Evolutionary conservation across 352 stramenopile genomes (phyloP), one percentile per base, ranked within the genome.

Genomic region (Phytophthora cryptogea): DNA sequence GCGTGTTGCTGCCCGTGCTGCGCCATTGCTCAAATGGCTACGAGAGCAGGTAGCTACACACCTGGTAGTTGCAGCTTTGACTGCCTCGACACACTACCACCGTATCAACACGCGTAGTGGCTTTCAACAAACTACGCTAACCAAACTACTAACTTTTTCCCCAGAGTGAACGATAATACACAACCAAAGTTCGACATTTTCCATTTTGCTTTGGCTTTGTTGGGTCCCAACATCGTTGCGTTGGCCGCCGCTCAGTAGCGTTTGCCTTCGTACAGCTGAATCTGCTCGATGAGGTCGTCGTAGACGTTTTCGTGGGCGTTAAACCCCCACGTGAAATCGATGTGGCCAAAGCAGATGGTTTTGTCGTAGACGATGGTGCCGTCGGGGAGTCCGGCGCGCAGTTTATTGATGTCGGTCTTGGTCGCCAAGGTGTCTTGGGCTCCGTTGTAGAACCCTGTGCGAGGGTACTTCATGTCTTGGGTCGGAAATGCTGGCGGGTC

Each of bases 21-120:
- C 56, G 50, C 64, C n/a, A 68, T 88, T 40, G 74, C 78, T 16
- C 78, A 86, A 55, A 74, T 86, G 33, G 78, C 76, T 30, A 83
- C 75, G 17, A 72, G 77, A 61, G 31, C 69, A 2, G 77, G 77
- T 40, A 86, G 73, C 42, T 88, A 88, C 59, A 74, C 28, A 31
- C 73, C 63, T 1, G 63, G 66, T 32, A 72, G 40, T 31, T 88
- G 78, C 54, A 72, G 68, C 51, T 84, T 86, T 43, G n/a, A 47
- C 54, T 54, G 70, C 40, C 70, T 54, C 10, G 62, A 72, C 27
- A 62, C 67, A 0, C 49, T 75, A 14, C 63, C 67, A n/a, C 62
- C 67, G 10, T 75, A 75, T 40, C 59, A 63, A 14, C 44, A 33
- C 8, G 31, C 33, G 39, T 63, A 68, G 27, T 31, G 23, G 36